Conservation (phyloP, 202 grass and related monocot species). For the Dendrocalamus latiflorus region DNA sequence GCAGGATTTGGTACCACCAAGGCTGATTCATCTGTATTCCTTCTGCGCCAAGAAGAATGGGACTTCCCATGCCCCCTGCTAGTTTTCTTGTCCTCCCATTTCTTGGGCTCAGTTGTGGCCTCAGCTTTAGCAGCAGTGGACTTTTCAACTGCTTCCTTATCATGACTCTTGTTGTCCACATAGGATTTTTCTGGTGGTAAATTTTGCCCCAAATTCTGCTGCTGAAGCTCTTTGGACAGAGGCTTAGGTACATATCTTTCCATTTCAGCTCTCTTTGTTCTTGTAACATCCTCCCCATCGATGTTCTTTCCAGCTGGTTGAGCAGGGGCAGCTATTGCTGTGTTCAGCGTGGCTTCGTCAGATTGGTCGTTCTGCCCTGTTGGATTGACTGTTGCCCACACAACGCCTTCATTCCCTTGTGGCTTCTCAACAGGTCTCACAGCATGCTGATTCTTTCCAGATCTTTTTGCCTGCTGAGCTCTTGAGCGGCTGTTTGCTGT, state of each 20-base stretch:
- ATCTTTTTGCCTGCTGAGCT: conserved; percentile 53
- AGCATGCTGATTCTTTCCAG: conserved; percentile 60
- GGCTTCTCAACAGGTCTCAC: conserved; percentile 48
- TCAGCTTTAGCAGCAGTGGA: conserved; percentile 44
- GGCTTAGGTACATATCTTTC: no score
- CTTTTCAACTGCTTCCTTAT: conserved; percentile 34
- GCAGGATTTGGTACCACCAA: conserved; percentile 31
- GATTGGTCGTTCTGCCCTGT: conserved; percentile 43
- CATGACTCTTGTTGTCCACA: conserved; percentile 28
- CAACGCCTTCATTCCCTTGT: conserved; percentile 51
- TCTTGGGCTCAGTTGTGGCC: conserved; percentile 38
- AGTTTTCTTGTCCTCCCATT: conserved; percentile 62
- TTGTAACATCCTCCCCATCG: conserved; percentile 54
- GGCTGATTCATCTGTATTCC: conserved; percentile 61
- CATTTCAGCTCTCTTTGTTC: conserved; percentile 91
- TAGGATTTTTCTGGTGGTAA: conserved; percentile 26
- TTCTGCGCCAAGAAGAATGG: conserved; percentile 90
- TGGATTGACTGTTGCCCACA: conserved; percentile 77
- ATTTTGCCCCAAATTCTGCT: conserved; percentile 47
- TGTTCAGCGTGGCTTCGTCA: conserved; percentile 34
- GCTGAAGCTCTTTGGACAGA: conserved; percentile 71
- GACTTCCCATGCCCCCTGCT: conserved; percentile 53
- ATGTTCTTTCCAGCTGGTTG: background rate
- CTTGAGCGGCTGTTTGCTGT: conserved; percentile 48
- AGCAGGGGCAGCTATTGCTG: background rate